These are phyloP conservation scores for Pichia gijzeniarum DNA, from an alignment of 805 yeast genomes.

Conservation along the genomic window DNA sequence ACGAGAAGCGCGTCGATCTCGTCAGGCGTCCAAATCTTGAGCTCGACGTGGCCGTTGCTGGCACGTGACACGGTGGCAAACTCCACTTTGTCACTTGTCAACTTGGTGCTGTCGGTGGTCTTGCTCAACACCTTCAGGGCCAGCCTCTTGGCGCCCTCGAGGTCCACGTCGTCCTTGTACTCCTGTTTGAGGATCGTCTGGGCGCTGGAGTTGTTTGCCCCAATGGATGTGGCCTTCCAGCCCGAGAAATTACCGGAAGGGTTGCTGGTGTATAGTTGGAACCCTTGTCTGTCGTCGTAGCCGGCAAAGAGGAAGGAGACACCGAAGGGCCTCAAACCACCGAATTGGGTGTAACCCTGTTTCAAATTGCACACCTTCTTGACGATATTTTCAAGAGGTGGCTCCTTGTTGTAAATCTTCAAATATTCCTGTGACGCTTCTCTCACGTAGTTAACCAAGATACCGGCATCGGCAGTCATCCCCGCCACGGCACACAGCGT, in stretches of 20 bases:
- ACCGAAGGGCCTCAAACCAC: slow-evolving; percentile 98
- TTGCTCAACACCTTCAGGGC: slow-evolving; percentile 89
- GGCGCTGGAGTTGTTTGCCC: slow-evolving; percentile 94
- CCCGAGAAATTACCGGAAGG: slow-evolving; percentile 98
- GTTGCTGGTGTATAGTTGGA: slow-evolving; percentile 89
- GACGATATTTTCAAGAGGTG: slow-evolving; percentile 89
- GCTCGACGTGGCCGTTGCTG: slow-evolving; percentile 45
- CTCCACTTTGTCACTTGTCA: slow-evolving; percentile 87
- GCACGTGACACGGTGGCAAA: slow-evolving; percentile 69
- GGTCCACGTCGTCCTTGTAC: slow-evolving; percentile 70
- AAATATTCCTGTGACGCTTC: slow-evolving; percentile 77
- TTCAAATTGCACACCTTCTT: slow-evolving; percentile 86
- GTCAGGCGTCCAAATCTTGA: slow-evolving; percentile 71
- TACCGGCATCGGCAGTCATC: slow-evolving; percentile 93
- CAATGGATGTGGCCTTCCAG: slow-evolving; percentile 97
- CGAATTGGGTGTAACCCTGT: slow-evolving; percentile 98
- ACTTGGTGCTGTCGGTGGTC: slow-evolving; percentile 84
- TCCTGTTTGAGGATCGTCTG: slow-evolving; percentile 95
- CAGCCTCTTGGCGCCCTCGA: slow-evolving; percentile 74
- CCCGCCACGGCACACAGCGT: slow-evolving; percentile 93
- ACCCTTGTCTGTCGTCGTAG: slow-evolving; percentile 80
- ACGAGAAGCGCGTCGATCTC: slow-evolving; percentile 72
- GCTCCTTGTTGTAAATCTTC: slow-evolving; percentile 82
- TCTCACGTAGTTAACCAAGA: slow-evolving; percentile 83
- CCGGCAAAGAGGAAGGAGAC: slow-evolving; percentile 96